These are phyloP conservation scores for Pleomassaria siparia DNA, from an alignment of 2,329 filamentous ascomycete genomes.

Conservation along the genomic window DNA sequence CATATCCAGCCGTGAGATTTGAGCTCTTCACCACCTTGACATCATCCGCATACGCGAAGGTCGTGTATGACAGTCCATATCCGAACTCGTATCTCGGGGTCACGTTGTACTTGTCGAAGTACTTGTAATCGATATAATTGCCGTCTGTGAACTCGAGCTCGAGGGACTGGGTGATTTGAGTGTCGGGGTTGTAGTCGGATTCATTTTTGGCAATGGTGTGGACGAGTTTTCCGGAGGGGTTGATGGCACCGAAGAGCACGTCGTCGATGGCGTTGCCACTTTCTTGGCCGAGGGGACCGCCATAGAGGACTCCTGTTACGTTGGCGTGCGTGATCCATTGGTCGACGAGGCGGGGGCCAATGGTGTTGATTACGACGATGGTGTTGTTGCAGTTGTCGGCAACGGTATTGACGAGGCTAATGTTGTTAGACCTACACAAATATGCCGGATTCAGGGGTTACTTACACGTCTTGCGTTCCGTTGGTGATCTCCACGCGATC, in stretches of 20 bases:
- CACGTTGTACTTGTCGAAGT: conserved; percentile 66
- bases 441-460: conserved; percentile 23
- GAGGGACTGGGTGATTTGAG: conserved; percentile 56
- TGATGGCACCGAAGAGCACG: conserved; percentile 75
- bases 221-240: conserved; percentile 71
- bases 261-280: conserved; percentile 75
- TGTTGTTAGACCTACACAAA: conserved; percentile 43
- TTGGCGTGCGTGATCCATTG: conserved; percentile 49
- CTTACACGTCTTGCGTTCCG: conserved; percentile 29
- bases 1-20: not conserved
- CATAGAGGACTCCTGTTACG: conserved; percentile 79
- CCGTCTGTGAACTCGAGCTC: conserved; percentile 70
- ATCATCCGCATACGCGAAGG: conserved; percentile 63
- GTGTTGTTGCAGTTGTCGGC: conserved; percentile 54
- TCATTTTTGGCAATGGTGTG: conserved; percentile 75
- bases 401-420: conserved; percentile 28
- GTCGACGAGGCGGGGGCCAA: conserved; percentile 25
- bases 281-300: conserved; percentile 77
- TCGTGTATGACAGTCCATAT: conserved; percentile 73
- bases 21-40: not conserved
- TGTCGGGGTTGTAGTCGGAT: conserved; percentile 66
- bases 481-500: conserved; percentile 27
- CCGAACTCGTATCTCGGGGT: conserved; percentile 79
- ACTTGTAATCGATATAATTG: conserved; percentile 76
- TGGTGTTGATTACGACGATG: conserved; percentile 82